phyloP scores from a whole-genome alignment of 305 asterid species.

The Fraxinus floribunda region DNA sequence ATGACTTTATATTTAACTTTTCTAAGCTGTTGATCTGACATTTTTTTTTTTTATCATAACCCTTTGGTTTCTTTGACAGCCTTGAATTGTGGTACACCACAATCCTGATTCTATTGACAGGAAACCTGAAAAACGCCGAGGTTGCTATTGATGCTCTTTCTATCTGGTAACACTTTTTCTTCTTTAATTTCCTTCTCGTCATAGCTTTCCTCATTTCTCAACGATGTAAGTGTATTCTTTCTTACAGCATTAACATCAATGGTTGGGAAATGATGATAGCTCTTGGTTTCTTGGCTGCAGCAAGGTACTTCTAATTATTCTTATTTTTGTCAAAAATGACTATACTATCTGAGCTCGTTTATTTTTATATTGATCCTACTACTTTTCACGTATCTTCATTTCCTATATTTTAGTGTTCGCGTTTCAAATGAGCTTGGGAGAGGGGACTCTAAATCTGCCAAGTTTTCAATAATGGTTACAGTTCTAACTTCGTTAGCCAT shows the following conservation, averaged over 20 bases:
- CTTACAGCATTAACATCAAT: conserved; percentile 62
- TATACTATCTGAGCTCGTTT: neutral
- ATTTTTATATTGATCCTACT: neutral
- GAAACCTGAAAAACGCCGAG: conserved; percentile 53
- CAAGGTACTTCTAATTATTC: conserved; percentile 40
- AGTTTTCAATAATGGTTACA: conserved; percentile 43
- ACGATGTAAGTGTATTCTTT: neutral
- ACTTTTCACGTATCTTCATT: neutral
- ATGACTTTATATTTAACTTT: too few species aligned
- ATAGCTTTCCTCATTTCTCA: neutral
- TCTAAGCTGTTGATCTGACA: neutral
- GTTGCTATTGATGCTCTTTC: conserved; percentile 65
- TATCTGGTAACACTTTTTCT: conserved; percentile 45
- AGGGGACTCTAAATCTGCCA: conserved; percentile 57
- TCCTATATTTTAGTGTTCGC: conserved; percentile 46
- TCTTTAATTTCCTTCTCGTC: neutral
- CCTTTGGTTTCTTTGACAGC: conserved; percentile 28
- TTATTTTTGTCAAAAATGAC: neutral
- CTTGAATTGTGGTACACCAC: conserved; percentile 70
- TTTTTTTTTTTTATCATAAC: neutral
- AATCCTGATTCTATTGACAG: conserved; percentile 57
- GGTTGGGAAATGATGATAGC: conserved; percentile 80
- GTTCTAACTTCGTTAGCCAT: conserved; percentile 42
- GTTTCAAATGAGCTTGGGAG: conserved; percentile 68
- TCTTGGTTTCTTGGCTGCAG: conserved; percentile 69